Evolutionary conservation across 139 green algal species (phyloP), one percentile per base, ranked within the genome.

Genomic region (Volvox africanus): DNA sequence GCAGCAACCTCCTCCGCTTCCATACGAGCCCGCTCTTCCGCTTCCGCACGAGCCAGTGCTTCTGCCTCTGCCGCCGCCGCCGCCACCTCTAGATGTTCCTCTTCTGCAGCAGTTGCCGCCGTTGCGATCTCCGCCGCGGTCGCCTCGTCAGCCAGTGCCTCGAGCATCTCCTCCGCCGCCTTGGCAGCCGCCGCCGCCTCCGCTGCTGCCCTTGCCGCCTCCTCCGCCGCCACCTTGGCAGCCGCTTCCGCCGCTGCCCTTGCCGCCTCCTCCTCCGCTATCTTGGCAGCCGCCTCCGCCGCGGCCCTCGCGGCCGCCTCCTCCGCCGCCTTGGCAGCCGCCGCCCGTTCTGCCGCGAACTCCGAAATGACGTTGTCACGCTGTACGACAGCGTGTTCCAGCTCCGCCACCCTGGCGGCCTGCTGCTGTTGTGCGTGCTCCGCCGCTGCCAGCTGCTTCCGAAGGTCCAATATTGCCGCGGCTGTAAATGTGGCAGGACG

Each of bases 371-470:
- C 12, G 65, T 67, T 36, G 14, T 88, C 83, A 17, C 67, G 65
- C 13, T 80, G 67, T 79, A 69, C 75, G 37, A 90, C 26, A 28
- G 50, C 32, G 2, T 84, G 50, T 50, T 90, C 75, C 73, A 90
- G 73, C 75, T 90, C 73, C 0, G 73, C 86, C 1, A 90, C 50
- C 30, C n/a, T 84, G 44, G 71, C 86, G 26, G n/a, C 30, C 86
- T 30, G 28, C 73, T 80, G 22, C 61, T 65, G 33, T 67, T 80
- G 33, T 36, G 26, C 3, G 50, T 22, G 6, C 44, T 86, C 55
- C 50, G 80, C 80, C 32, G 33, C 62, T 30, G 32, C 33, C 62
- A 88, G 33, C 32, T 62, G n/a, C 82, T 65, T 62, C 21, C 69
- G 24, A 19, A 86, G 50, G 2, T 86, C 80, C 19, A n/a, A 24